Evolutionary conservation across 1,284 basidiomycete genomes (phyloP).

Genomic region (Fomitopsis palustris): DNA sequence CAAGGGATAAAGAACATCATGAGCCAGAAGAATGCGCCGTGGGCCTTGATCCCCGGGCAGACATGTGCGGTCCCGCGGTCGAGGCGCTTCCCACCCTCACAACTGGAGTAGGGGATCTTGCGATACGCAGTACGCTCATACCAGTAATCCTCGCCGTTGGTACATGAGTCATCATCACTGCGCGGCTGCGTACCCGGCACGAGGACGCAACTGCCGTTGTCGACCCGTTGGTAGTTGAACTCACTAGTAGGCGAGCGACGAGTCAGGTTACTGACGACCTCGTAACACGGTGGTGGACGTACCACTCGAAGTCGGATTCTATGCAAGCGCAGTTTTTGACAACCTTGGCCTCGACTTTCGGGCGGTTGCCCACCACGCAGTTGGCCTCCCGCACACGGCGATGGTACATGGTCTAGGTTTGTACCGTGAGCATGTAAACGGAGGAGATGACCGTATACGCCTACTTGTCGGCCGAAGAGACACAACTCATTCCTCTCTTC

Average conservation of each 20-base stretch:
- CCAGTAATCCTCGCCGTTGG: constrained; percentile 71
- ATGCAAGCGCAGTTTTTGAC: constrained; percentile 75
- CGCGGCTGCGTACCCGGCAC: constrained; percentile 64
- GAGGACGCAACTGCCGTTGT: constrained; percentile 70
- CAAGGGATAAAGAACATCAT: constrained; percentile 75
- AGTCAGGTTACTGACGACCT: not conserved
- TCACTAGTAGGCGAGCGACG: constrained; percentile 50
- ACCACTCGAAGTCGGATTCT: constrained; percentile 89
- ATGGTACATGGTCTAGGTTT: constrained; percentile 75
- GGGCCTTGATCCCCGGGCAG: constrained; percentile 76
- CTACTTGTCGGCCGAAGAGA: constrained; percentile 83
- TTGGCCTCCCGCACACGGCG: constrained; percentile 78
- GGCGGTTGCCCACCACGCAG: constrained; percentile 78
- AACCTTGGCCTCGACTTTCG: constrained; percentile 49
- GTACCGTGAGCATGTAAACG: not conserved
- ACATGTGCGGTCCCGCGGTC: constrained; percentile 71
- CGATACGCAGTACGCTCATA: constrained; percentile 89
- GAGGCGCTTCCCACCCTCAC: constrained; percentile 69
- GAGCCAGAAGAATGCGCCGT: constrained; percentile 81
- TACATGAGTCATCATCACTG: constrained; percentile 59
- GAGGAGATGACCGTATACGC: constrained; percentile 3
- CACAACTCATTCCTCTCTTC: constrained; percentile 76
- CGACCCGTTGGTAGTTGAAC: constrained; percentile 81
- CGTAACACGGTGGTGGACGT: constrained; percentile 19
- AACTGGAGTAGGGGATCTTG: constrained; percentile 83